Percentiles rank a stretch among this genome's conserved stretches.
Evolutionary conservation across 495 filamentous ascomycete species (phyloP).

Genomic region (Penicillium samsonianum): DNA sequence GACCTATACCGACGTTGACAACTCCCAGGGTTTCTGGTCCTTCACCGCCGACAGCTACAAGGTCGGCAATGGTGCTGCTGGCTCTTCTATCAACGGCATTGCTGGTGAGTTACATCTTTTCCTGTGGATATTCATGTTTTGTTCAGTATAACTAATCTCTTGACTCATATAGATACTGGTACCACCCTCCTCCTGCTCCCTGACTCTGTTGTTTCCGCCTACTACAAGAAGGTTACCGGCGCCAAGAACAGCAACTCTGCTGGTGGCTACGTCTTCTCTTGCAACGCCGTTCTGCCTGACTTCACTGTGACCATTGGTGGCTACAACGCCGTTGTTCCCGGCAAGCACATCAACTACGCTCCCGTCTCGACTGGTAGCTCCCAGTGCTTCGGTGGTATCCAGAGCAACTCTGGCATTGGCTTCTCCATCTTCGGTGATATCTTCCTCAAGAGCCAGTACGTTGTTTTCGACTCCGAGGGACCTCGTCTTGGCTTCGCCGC

Average conservation of each 20-base stretch:
- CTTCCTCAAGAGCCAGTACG: conserved; percentile 77
- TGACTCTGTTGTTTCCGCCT: conserved; percentile 55
- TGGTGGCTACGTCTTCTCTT: conserved; percentile 71
- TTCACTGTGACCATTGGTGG: conserved; percentile 59
- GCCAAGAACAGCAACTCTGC: conserved; percentile 46
- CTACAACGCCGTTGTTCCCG: conserved; percentile 49
- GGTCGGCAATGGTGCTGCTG: conserved; percentile 48
- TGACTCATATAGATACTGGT: conserved; percentile 55
- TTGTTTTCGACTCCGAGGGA: conserved; percentile 65
- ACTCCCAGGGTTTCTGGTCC: conserved; percentile 66
- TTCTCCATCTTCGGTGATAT: conserved; percentile 77
- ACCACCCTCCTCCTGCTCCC: conserved; percentile 71
- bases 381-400: conserved; percentile 65
- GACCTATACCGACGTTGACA: conserved; percentile 60
- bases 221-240: conserved; percentile 61
- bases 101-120: conserved; percentile 30
- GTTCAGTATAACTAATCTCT: background rate
- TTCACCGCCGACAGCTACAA: conserved; percentile 65
- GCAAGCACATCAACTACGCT: conserved; percentile 46
- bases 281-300: conserved; percentile 59
- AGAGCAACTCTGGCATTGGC: conserved; percentile 60
- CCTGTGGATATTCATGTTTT: background rate
- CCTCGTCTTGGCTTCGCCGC: conserved; percentile 64
- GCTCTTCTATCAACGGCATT: conserved; percentile 37
- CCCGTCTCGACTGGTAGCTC: conserved; percentile 43